phyloP scores from a whole-genome alignment of 352 stramenopile species.

The Halophytophthora batemanensis region DNA sequence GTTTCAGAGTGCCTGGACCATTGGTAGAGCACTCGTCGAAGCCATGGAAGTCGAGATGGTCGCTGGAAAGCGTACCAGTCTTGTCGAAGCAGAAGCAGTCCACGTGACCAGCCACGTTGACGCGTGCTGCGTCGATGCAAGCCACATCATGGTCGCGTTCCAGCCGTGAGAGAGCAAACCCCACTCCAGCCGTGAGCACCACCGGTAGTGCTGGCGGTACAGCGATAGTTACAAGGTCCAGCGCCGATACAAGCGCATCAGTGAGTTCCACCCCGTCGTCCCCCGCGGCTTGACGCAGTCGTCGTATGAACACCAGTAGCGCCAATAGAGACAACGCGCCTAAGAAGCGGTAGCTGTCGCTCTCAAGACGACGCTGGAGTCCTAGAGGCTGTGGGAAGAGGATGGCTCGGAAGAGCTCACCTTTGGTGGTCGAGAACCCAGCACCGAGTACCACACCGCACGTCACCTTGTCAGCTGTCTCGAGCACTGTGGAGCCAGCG shows the following conservation, averaged over 20 bases:
- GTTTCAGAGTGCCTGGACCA: constrained; percentile 5
- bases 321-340: constrained; percentile 48
- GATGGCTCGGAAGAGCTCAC: constrained; percentile 70
- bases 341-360: constrained; percentile 75
- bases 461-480: constrained; percentile 26
- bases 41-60: constrained; percentile 70
- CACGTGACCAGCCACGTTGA: constrained; percentile 70
- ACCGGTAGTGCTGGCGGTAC: constrained; percentile 62
- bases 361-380: constrained; percentile 55
- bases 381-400: constrained; percentile 53
- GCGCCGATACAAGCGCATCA: constrained; percentile 34
- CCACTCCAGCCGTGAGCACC: constrained; percentile 59
- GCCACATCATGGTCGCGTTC: constrained; percentile 42
- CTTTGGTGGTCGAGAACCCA: constrained; percentile 67
- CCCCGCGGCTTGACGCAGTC: constrained; percentile 33
- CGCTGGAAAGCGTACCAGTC: constrained; percentile 72
- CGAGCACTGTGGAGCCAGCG: constrained; percentile 55
- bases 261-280: constrained; percentile 24
- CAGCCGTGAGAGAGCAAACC: constrained; percentile 58
- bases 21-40: constrained; percentile 52
- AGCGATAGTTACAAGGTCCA: constrained; percentile 66
- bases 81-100: constrained; percentile 85
- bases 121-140: constrained; percentile 69
- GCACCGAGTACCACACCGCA: constrained; percentile 58
- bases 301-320: constrained; percentile 53